phyloP scores from a whole-genome alignment of 2,329 filamentous ascomycete genomes.

The Stemphylium beticola region DNA sequence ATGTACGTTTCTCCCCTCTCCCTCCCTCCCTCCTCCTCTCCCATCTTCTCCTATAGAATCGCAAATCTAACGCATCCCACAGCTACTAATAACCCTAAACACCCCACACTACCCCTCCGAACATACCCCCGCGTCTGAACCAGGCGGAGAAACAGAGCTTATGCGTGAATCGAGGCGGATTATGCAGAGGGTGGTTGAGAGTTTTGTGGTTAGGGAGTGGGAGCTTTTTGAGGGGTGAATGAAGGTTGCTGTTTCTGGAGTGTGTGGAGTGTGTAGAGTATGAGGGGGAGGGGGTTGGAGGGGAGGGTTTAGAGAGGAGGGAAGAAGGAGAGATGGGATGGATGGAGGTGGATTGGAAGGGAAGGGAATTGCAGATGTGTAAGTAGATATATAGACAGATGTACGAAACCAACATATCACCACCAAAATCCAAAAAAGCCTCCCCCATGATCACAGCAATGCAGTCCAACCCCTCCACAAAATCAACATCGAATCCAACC shows the following conservation, averaged over 20 bases:
- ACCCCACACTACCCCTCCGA: slow-evolving; percentile 81
- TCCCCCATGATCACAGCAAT: too few relatives aligned
- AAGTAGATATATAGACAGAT: too few relatives aligned
- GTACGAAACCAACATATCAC: too few relatives aligned
- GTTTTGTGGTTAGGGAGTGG: slow-evolving; percentile 82
- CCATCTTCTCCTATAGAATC: too few relatives aligned
- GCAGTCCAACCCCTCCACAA: too few relatives aligned
- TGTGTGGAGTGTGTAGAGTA: neutral
- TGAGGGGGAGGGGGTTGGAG: neutral
- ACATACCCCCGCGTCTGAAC: slow-evolving; percentile 70
- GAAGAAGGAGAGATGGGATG: too few relatives aligned
- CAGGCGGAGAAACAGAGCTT: slow-evolving; percentile 63
- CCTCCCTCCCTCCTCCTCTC: neutral
- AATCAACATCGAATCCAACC: too few relatives aligned
- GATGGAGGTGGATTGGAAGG: too few relatives aligned
- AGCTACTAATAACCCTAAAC: slow-evolving; percentile 81
- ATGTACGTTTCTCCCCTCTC: slow-evolving; percentile 48
- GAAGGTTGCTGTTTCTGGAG: neutral
- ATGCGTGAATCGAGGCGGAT: slow-evolving; percentile 67
- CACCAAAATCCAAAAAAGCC: too few relatives aligned
- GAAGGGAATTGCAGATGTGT: too few relatives aligned
- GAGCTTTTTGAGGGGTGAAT: slow-evolving; percentile 63
- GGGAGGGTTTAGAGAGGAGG: neutral
- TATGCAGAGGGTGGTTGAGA: slow-evolving; percentile 74
- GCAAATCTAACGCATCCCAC: neutral